Evolutionary conservation across 2,329 filamentous ascomycete species (phyloP), one percentile per base, ranked within the genome.

Genomic region (Penicillium frequentans): DNA sequence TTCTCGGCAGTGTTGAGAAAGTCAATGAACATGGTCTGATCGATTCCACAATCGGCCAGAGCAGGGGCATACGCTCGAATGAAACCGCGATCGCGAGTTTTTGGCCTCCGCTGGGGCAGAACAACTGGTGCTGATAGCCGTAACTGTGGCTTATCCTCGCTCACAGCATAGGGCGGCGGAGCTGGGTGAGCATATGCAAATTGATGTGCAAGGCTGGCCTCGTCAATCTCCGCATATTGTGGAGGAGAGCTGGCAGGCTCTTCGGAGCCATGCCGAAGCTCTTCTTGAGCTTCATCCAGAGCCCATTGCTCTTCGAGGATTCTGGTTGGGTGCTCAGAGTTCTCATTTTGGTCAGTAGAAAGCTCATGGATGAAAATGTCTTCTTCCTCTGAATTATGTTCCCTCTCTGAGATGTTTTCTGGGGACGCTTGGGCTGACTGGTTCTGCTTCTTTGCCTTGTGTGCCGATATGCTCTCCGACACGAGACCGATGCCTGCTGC

Each of bases 11-110:
- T 69, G 24, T 75, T 65, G 19, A 77, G 56, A 52, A 78, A 78
- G 11, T 71, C 64, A 3, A 77, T 46, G 31, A 76, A 78, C 43
- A 68, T 71, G 10, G 60, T 60, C 53, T 77, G 68, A 49, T 68
- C 62, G 45, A 78, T 71, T 8, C 73, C 75, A 35, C 67, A 69
- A 5, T 70, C 64, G 2, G 59, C 58, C 6, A 77, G 64, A 2
- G 64, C 67, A 0, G 75, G 75, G 1, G 76, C 71, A 61, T 78
- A 78, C 2, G 75, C 75, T 1, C 68, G 67, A 49, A 77, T 66
- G 35, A 78, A 78, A 1, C 75, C 75, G 5, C 75, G 70, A 8
- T 67, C 61, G n/a, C 70, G 70, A 9, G 64, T 59, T 19, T 69
- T 65, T 1, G 75, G 75, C 47, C 75, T 65, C 1, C 74, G 70